Evolutionary conservation across 257 asterid genomes (phyloP), one percentile per base, ranked within the genome.

Genomic region (Ophiorrhiza pumila): DNA sequence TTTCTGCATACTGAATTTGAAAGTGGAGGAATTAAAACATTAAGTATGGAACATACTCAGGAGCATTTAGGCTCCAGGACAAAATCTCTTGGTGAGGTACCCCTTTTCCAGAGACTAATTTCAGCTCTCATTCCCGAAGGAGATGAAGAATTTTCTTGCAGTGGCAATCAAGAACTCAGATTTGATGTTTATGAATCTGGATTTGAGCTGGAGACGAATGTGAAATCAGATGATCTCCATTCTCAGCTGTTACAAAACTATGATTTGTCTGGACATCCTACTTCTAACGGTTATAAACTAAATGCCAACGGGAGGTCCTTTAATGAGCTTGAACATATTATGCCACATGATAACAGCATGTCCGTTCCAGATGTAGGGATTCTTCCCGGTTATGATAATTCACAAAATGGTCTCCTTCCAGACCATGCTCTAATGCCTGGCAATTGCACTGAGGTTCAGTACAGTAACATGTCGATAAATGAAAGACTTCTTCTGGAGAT

Each of bases 41-140:
- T 76, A 83, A 83, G 80, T 71, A 79, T 65, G 62, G 95, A 84
- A 69, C 83, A 77, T 66, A 78, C 83, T 75, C 83, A 89, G 12
- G 91, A 83, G 41, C 80, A 72, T 82, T 69, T 82, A 78, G 77
- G 78, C 79, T 68, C 83, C 59, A 90, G 84, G 70, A 79, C 75
- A 58, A 80, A 85, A 72, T 70, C 83, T 69, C 75, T 83, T 57
- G 80, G 81, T 62, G 90, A 78, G 74, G 82, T 88, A 68, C 77
- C 97, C 65, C 78, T 93, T 64, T 88, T 70, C 79, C 98, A 93
- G 85, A 93, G 93, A 75, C 77, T 93, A 73, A 76, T 93, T 71
- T 87, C 97, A 57, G 96, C 98, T 74, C 78, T 93, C 78, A 83
- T 93, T 73, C 90, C 97, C 59, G 97, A 89, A 77, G 95, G 75